A percentile compares a stretch with the other conserved stretches of the same genome.
These are phyloP conservation scores for Mycoemilia scoparia DNA, from an alignment of 192 early-diverging fungal genomes.

Conservation along the genomic window DNA sequence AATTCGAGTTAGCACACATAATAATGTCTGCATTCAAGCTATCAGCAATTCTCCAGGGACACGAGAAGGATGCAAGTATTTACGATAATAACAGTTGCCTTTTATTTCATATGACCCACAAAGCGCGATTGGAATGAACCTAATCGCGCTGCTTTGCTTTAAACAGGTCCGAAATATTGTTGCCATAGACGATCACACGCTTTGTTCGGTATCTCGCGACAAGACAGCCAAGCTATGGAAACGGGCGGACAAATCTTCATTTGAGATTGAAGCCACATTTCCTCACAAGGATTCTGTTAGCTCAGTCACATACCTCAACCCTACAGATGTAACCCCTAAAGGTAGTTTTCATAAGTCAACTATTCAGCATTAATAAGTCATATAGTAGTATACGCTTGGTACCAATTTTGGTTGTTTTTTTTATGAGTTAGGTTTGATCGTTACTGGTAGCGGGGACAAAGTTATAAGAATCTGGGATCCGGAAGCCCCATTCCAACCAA, in stretches of 20 bases:
- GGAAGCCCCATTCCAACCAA: conserved; percentile 30
- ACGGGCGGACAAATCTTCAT: conserved; percentile 35
- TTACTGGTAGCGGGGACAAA: conserved; percentile 69
- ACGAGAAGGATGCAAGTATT: conserved; percentile 29
- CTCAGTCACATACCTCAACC: conserved; percentile 39
- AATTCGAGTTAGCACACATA: not conserved
- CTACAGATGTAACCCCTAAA: conserved; percentile 34
- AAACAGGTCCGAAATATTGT: conserved; percentile 54
- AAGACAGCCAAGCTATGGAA: conserved; percentile 54
- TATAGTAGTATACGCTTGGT: not conserved
- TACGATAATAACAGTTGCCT: conserved; percentile 3
- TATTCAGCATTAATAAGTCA: not conserved
- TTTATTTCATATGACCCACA: not conserved
- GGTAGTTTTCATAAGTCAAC: conserved; percentile 36
- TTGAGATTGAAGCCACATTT: conserved; percentile 27
- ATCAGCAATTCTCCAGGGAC: conserved; percentile 32
- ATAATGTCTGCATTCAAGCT: conserved; percentile 23
- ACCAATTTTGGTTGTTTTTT: not conserved
- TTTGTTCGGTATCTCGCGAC: conserved; percentile 62
- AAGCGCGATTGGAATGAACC: too few relatives aligned
- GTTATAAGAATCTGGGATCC: conserved; percentile 67
- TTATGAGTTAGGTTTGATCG: conserved; percentile 77
- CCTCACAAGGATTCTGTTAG: conserved; percentile 73
- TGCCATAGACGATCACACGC: conserved; percentile 30
- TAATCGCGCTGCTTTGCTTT: too few relatives aligned